A percentile compares a stretch with the other conserved stretches of the same genome.
These are phyloP conservation scores for Hylodesmum podocarpum DNA, from an alignment of 306 rosid species.

Conservation along the genomic window DNA sequence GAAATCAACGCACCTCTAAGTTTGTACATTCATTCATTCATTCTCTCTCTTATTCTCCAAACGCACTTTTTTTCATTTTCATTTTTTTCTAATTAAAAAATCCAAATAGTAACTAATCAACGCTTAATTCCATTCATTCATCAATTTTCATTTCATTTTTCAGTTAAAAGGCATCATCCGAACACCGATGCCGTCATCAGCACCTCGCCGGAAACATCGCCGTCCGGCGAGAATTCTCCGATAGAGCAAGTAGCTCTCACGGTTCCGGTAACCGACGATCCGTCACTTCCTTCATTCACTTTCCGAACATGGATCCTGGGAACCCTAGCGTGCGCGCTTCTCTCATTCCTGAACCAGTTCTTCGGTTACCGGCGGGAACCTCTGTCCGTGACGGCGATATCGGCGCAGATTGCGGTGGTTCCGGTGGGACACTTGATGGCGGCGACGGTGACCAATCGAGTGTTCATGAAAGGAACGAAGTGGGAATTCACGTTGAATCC, in stretches of 20 bases:
- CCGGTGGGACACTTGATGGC: conserved; percentile 85
- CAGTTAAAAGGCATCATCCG: conserved; percentile 21
- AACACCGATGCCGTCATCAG: not conserved
- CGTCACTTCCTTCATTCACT: conserved; percentile 59
- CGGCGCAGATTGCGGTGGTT: conserved; percentile 88
- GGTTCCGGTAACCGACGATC: conserved; percentile 66
- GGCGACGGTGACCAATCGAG: conserved; percentile 45
- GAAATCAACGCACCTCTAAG: conserved; percentile 54
- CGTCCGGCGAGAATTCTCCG: conserved; percentile 48
- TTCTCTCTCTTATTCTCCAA: conserved; percentile 15
- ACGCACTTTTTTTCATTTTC: not conserved
- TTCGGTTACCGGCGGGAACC: conserved; percentile 81
- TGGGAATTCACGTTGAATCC: conserved; percentile 80
- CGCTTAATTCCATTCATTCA: not conserved
- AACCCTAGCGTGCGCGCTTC: conserved; percentile 55
- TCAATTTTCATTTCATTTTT: conserved; percentile 25
- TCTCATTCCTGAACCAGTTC: conserved; percentile 86
- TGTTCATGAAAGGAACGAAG: conserved; percentile 52
- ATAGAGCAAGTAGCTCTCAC: conserved; percentile 76
- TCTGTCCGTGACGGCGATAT: conserved; percentile 67
- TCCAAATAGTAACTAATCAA: not conserved
- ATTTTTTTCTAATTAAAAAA: not conserved
- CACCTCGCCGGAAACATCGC: not conserved
- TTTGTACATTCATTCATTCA: conserved; percentile 22
- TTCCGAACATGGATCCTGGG: conserved; percentile 87